These are phyloP conservation scores for Gamarada debralockiae DNA, from an alignment of 495 filamentous ascomycete species.

Conservation along the genomic window DNA sequence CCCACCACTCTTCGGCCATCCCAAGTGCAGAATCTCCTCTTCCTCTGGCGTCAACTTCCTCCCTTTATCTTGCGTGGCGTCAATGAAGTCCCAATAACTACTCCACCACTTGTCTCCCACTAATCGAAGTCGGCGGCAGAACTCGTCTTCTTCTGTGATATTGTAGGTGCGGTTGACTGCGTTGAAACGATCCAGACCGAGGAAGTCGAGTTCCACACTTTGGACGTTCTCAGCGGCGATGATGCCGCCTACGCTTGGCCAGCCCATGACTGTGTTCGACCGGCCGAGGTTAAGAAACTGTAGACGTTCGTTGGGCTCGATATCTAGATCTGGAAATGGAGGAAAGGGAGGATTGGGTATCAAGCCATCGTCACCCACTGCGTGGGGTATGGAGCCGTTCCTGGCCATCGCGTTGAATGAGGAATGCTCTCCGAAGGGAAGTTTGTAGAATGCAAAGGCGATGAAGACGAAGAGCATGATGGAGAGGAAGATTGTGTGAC, in stretches of 20 bases:
- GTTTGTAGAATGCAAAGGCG: not conserved
- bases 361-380: too few relatives aligned
- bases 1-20: too few relatives aligned
- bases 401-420: not conserved
- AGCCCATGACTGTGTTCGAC: slow-evolving; percentile 4
- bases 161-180: not conserved
- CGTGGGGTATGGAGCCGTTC: not conserved
- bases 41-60: not conserved
- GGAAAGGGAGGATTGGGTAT: not conserved
- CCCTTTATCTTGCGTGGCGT: not conserved
- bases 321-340: too few relatives aligned
- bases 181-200: not conserved
- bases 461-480: not conserved
- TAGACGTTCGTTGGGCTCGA: not conserved
- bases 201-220: slow-evolving; percentile 10
- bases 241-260: slow-evolving; percentile 17
- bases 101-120: slow-evolving; percentile 17
- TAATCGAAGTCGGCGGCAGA: slow-evolving; percentile 15
- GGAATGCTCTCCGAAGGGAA: not conserved
- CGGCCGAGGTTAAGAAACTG: not conserved
- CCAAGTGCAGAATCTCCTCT: slow-evolving; percentile 6
- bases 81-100: slow-evolving; percentile 3
- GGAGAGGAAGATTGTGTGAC: not conserved
- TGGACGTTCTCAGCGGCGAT: slow-evolving; percentile 5
- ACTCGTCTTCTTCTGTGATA: slow-evolving; percentile 12